Conservation (phyloP, 2,329 filamentous ascomycete species). For the Nannizzia gypsea region DNA sequence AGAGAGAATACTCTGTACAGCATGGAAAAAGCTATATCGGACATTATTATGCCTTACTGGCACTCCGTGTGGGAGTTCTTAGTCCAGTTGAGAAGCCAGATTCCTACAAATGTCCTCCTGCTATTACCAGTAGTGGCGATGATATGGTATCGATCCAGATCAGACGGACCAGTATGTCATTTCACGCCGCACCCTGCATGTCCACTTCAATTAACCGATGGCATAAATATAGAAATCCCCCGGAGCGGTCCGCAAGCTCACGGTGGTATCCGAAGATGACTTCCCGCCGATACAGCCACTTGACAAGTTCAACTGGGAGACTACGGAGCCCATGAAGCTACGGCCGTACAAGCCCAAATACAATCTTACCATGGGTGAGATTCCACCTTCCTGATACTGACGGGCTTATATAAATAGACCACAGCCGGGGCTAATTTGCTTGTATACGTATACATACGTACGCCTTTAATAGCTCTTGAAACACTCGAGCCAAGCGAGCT, state of each 20-base stretch:
- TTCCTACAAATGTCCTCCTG: conserved; percentile 9
- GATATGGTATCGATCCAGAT: conserved; percentile 5
- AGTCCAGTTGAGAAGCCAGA: not conserved
- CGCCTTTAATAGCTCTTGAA: conserved; percentile 37
- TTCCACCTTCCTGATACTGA: not conserved
- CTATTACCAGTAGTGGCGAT: conserved; percentile 6
- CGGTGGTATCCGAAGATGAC: conserved; percentile 4
- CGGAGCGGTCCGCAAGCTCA: not conserved
- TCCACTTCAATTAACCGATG: not conserved
- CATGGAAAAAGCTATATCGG: not conserved
- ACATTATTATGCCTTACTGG: conserved; percentile 7
- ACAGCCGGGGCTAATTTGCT: not conserved
- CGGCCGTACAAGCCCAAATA: conserved; percentile 51
- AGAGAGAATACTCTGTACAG: too few species aligned
- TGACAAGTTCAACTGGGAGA: conserved; percentile 39
- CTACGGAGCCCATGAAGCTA: conserved; percentile 41
- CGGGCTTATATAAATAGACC: not conserved
- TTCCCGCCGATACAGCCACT: conserved; percentile 27
- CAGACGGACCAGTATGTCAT: not conserved
- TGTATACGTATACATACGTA: too few species aligned
- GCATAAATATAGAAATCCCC: not conserved
- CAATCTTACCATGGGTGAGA: conserved; percentile 51
- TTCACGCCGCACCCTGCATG: not conserved
- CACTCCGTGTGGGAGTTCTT: not conserved
- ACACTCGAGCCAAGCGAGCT: conserved; percentile 43